Evolutionary conservation across 2,329 filamentous ascomycete genomes (phyloP).

Genomic region (Sordariomycetes sp.): DNA sequence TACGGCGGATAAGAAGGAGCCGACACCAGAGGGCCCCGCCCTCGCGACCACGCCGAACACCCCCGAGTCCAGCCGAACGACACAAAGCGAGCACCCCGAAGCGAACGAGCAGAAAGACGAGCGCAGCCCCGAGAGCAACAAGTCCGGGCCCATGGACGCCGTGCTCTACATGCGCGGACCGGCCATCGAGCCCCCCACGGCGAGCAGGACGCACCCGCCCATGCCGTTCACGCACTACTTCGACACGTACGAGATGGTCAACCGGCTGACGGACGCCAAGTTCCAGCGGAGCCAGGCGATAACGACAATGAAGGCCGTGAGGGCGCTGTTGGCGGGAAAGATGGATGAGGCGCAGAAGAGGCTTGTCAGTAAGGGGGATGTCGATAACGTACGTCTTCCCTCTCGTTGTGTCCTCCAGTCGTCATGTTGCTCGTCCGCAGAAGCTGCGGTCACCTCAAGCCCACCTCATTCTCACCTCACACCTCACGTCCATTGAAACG

Average conservation of each 20-base stretch:
- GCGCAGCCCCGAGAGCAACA: neutral
- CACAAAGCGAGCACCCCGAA: neutral
- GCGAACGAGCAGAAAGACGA: neutral
- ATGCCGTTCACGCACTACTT: constrained; percentile 88
- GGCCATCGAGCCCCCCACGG: neutral
- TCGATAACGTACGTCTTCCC: constrained; percentile 54
- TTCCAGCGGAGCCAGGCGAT: constrained; percentile 66
- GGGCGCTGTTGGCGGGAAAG: constrained; percentile 63
- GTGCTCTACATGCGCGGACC: constrained; percentile 4
- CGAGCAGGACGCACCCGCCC: neutral
- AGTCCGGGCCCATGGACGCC: constrained; percentile 3
- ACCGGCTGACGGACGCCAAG: constrained; percentile 55
- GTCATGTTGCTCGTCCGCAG: neutral
- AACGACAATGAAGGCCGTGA: constrained; percentile 84
- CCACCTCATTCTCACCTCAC: neutral
- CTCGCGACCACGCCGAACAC: neutral
- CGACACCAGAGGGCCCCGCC: neutral
- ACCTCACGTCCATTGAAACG: neutral
- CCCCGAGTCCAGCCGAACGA: neutral
- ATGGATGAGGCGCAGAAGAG: constrained; percentile 67
- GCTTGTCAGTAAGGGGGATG: constrained; percentile 78
- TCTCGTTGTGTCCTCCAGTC: constrained; percentile 11
- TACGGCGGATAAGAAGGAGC: neutral
- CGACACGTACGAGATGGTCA: constrained; percentile 83
- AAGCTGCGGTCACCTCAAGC: neutral